Evolutionary conservation across 2,329 filamentous ascomycete genomes (phyloP).

Genomic region (Phaeosphaeria sp.): DNA sequence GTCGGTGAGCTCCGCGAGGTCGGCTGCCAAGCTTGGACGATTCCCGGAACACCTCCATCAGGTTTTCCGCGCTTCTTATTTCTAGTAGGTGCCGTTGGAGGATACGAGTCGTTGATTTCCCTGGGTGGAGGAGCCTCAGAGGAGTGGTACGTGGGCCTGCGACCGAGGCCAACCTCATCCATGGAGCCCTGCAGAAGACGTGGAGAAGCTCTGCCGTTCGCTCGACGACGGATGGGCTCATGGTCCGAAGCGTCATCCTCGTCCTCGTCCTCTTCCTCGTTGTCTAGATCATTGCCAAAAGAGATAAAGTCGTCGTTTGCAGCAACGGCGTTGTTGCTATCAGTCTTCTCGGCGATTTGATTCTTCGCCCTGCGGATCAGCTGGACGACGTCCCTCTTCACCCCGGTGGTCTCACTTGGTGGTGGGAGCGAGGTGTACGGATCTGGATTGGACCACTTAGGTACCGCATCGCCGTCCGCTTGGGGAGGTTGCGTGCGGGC

Average conservation of each 20-base stretch:
- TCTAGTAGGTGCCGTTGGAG: constrained; percentile 13
- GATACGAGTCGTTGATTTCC: constrained; percentile 13
- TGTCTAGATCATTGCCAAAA: constrained; percentile 51
- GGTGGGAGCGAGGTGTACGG: constrained; percentile 89
- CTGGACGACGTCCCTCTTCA: constrained; percentile 87
- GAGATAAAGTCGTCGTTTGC: constrained; percentile 86
- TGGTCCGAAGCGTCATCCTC: constrained; percentile 8
- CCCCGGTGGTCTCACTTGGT: constrained; percentile 71
- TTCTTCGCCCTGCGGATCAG: constrained; percentile 88
- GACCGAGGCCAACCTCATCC: constrained; percentile 6
- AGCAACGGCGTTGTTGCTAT: constrained; percentile 56
- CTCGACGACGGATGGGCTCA: neutral
- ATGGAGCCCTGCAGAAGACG: constrained; percentile 30
- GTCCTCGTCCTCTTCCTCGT: no score
- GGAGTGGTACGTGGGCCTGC: neutral
- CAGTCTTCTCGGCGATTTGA: constrained; percentile 60
- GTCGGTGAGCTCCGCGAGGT: constrained; percentile 49
- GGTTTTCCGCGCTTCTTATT: constrained; percentile 70
- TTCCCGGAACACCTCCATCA: constrained; percentile 47
- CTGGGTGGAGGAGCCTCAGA: constrained; percentile 11
- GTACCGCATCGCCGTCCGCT: constrained; percentile 51
- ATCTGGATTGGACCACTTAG: constrained; percentile 96
- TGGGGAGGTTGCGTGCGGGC: constrained; percentile 25
- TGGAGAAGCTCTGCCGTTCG: neutral
- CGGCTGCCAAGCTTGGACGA: constrained; percentile 54